These are phyloP conservation scores for Crithidia acanthocephali DNA, from an alignment of 208 protist species.

Conservation along the genomic window DNA sequence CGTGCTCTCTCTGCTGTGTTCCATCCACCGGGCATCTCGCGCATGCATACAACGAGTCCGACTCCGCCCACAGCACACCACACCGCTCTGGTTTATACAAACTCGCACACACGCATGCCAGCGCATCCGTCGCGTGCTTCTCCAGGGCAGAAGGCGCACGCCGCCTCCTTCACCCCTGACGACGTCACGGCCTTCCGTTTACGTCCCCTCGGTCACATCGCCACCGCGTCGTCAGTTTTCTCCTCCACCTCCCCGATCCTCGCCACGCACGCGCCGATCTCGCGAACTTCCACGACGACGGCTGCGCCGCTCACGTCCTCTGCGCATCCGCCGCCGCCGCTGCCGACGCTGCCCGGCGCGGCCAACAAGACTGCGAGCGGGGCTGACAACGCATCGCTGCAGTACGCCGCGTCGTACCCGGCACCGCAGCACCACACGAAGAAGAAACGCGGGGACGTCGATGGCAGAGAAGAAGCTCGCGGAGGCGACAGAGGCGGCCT, in stretches of 20 bases:
- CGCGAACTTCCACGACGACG: not conserved
- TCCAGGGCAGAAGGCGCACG: not conserved
- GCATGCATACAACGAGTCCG: no score
- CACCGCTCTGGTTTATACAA: no score
- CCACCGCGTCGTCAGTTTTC: not conserved
- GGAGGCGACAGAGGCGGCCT: not conserved
- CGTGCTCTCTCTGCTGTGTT: no score
- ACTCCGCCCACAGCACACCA: no score
- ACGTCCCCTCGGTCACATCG: constrained; percentile 16
- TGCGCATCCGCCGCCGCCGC: not conserved
- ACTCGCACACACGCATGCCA: constrained; percentile 8
- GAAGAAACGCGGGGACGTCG: not conserved
- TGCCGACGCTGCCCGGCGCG: not conserved
- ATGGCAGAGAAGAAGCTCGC: not conserved
- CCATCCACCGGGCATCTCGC: no score
- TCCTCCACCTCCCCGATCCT: not conserved
- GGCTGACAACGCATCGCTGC: not conserved
- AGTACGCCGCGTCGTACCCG: constrained; percentile 17
- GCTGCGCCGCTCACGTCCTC: not conserved
- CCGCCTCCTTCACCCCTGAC: constrained; percentile 3
- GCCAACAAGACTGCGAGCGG: not conserved
- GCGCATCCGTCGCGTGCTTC: constrained; percentile 4
- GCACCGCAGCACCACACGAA: not conserved
- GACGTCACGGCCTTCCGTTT: constrained; percentile 21
- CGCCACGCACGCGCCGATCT: not conserved